Percentiles rank a stretch among this genome's conserved stretches.
Conservation (phyloP, 495 filamentous ascomycete genomes). For the Tuber microsphaerosporum region DNA sequence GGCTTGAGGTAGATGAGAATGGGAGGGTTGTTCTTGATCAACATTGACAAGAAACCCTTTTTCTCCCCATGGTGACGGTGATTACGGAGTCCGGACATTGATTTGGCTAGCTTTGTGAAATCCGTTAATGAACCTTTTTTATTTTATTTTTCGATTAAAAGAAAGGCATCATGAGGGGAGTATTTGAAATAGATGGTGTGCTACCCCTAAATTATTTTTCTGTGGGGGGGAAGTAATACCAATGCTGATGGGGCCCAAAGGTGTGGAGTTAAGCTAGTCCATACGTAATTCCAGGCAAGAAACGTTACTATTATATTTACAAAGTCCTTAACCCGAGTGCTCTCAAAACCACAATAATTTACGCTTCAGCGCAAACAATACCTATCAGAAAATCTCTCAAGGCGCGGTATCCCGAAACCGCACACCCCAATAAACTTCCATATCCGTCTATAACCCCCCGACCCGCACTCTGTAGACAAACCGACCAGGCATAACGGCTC, state of each 20-base stretch:
- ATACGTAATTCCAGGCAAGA: not conserved
- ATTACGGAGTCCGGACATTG: not conserved
- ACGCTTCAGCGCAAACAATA: not conserved
- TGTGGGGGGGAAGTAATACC: not conserved
- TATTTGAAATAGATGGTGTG: not conserved
- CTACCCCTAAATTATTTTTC: not conserved
- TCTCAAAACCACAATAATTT: not conserved
- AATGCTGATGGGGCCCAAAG: too few relatives aligned
- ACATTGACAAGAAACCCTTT: not conserved
- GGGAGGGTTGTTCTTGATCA: not conserved
- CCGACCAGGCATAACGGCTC: too few relatives aligned
- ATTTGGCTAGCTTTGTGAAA: not conserved
- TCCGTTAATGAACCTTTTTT: not conserved
- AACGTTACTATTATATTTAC: not conserved
- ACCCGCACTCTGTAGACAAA: too few relatives aligned
- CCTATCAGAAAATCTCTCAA: not conserved
- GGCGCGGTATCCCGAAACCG: not conserved
- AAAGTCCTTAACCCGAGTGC: too few relatives aligned
- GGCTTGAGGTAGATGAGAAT: conserved; percentile 1
- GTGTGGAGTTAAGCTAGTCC: too few relatives aligned
- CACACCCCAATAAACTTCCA: not conserved
- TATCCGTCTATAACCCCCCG: not conserved
- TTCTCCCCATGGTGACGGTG: not conserved
- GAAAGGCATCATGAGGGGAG: not conserved
- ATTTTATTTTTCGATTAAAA: not conserved